Conservation (phyloP, 768 basidiomycete species). For the Leccinum subgranulosum region DNA sequence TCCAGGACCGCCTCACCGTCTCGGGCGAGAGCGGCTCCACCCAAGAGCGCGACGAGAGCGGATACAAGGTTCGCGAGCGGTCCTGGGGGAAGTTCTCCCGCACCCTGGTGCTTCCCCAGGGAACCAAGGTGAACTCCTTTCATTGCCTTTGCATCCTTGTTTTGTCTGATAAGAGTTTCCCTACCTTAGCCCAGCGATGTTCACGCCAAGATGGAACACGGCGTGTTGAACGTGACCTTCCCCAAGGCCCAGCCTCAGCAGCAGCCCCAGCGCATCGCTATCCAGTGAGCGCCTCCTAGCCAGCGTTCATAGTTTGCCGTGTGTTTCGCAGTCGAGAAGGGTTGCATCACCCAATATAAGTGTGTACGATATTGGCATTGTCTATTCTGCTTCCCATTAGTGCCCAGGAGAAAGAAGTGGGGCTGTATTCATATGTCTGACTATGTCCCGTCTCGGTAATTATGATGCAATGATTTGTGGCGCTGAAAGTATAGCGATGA, state of each 20-base stretch:
- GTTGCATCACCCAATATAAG: neutral
- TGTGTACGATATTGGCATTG: neutral
- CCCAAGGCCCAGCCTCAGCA: conserved; percentile 43
- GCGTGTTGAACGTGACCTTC: conserved; percentile 45
- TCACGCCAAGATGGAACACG: conserved; percentile 16
- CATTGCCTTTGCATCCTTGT: neutral
- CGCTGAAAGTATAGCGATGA: too few relatives aligned
- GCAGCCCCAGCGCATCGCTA: conserved; percentile 42
- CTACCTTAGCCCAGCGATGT: too few relatives aligned
- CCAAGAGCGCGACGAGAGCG: conserved; percentile 31
- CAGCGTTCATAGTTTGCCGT: neutral
- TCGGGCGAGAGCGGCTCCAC: conserved; percentile 44
- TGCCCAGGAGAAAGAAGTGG: too few relatives aligned
- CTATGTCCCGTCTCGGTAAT: too few relatives aligned
- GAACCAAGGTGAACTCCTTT: conserved; percentile 31
- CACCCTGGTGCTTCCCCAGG: too few relatives aligned
- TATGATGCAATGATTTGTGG: too few relatives aligned
- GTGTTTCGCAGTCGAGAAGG: neutral
- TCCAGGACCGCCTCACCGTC: conserved; percentile 47
- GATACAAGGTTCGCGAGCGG: too few relatives aligned
- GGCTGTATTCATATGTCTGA: too few relatives aligned
- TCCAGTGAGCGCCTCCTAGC: conserved; percentile 11
- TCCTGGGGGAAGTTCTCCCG: too few relatives aligned
- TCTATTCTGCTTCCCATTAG: too few relatives aligned
- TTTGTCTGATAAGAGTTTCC: neutral